Conservation (phyloP, 208 protist genomes). For the Phytomonas francai region DNA sequence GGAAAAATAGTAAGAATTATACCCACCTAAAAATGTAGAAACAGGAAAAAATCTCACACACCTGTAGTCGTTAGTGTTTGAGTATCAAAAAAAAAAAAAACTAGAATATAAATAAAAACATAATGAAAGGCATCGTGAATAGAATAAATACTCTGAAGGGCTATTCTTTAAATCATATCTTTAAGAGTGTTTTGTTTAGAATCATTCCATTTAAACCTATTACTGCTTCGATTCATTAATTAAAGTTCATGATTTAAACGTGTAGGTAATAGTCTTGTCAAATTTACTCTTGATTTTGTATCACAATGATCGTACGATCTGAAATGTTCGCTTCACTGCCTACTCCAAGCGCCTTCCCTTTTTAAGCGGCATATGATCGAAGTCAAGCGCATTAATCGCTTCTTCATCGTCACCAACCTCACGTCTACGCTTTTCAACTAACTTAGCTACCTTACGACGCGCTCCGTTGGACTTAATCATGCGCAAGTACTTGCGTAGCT, state of each 20-base stretch:
- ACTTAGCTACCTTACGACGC: slow-evolving; percentile 67
- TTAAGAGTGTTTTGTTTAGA: too few relatives aligned
- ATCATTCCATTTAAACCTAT: too few relatives aligned
- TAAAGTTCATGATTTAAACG: too few relatives aligned
- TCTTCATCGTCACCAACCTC: slow-evolving; percentile 61
- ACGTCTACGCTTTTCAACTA: slow-evolving; percentile 59
- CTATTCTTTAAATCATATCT: neutral
- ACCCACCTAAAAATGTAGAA: slow-evolving; percentile 5
- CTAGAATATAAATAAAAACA: neutral
- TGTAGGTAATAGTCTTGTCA: too few relatives aligned
- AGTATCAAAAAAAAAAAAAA: neutral
- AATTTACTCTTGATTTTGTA: slow-evolving; percentile 2
- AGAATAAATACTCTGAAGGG: neutral
- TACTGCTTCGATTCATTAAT: too few relatives aligned
- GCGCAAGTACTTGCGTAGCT: slow-evolving; percentile 78
- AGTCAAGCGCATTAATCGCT: slow-evolving; percentile 43
- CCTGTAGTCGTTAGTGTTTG: neutral
- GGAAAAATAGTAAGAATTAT: neutral
- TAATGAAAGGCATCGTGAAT: neutral
- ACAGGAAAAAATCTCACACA: slow-evolving; percentile 2
- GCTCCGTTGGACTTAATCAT: slow-evolving; percentile 87
- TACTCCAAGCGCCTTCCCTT: slow-evolving; percentile 66
- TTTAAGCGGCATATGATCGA: slow-evolving; percentile 52
- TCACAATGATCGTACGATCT: neutral
- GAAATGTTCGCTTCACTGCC: neutral